Base-by-base conservation (phyloP, 2,329 filamentous ascomycete species). In the Neospermospora avenae region DNA sequence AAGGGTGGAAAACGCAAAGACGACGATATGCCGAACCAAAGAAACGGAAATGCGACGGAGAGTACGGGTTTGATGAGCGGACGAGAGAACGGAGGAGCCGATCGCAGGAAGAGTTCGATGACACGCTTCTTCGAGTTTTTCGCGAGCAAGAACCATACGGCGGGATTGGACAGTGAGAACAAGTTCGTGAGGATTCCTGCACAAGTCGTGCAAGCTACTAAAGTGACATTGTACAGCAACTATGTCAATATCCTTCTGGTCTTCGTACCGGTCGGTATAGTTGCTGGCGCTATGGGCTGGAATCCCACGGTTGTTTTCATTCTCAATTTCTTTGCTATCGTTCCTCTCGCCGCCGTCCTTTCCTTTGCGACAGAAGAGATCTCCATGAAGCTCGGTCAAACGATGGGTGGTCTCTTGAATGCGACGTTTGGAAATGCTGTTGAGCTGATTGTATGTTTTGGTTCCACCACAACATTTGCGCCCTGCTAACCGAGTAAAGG, bases 241-340 rank as follows among this genome's bases (percentile, higher is more conserved):
- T 72, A 72, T 74, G 85, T 96, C 77, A 96, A 96, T 72, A 71
- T 96, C 39, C 78, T 97, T 28, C 78, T 96, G 44, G 61, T 96
- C 34, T 85, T 88, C 44, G 91, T 90, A 1, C 92, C 93, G 0
- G 81, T 86, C 49, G 92, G 92, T 64, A 91, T 96, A 73, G 83
- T 85, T 79, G 76, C 81, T 61, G 82, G 82, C 65, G 75, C 74
- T 5, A 66, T 81, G 63, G 72, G 71, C 58, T 79, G 79, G 76
- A 77, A 78, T 67, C 80, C 82, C 3, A 81, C 79, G n/a, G 76
- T 77, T 46, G 77, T 84, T 67, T 85, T 85, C 71, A 70, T 81
- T 55, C 76, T 84, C 68, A 84, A 84, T 71, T 84, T 84, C 73
- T 74, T 84, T 64, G 82, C 82, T 58, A 84, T 85, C 68, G 76